A percentile compares a stretch with the other conserved stretches of the same genome.
Conservation (phyloP, 306 rosid species). For the Glycine tomentella region DNA sequence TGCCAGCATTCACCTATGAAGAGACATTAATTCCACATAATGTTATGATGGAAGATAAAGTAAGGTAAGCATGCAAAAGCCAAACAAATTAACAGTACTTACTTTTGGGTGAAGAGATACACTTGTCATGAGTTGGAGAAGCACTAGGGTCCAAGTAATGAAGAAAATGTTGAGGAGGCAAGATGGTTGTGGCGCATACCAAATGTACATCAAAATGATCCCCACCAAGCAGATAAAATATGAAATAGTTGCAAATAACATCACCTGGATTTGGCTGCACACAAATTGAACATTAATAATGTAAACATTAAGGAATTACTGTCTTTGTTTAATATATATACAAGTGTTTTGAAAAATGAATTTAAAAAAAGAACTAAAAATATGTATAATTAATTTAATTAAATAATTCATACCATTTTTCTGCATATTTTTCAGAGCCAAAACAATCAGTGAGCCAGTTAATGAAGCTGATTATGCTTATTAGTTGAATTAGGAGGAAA, state of each 20-base stretch:
- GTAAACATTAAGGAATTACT: too few species aligned
- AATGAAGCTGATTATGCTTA: constrained; percentile 90
- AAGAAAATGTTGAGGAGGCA: constrained; percentile 95
- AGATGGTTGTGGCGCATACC: constrained; percentile 89
- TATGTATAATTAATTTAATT: neutral
- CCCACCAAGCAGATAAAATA: constrained; percentile 83
- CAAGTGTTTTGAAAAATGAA: neutral
- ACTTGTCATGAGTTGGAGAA: constrained; percentile 91
- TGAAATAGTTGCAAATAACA: constrained; percentile 70
- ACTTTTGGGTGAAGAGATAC: constrained; percentile 96
- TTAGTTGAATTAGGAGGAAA: constrained; percentile 90
- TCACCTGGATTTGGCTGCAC: constrained; percentile 85
- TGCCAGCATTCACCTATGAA: constrained; percentile 83
- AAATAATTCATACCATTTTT: constrained; percentile 74
- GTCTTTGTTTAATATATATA: too few species aligned
- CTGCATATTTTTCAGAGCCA: constrained; percentile 64
- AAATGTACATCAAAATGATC: constrained; percentile 83
- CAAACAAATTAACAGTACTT: constrained; percentile 32
- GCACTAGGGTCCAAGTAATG: constrained; percentile 90
- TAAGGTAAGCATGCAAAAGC: neutral
- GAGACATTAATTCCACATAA: neutral
- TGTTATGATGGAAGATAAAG: constrained; percentile 15
- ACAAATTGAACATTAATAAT: neutral
- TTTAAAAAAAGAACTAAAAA: neutral
- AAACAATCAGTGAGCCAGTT: constrained; percentile 83